Evolutionary conservation across 2,329 filamentous ascomycete genomes (phyloP).

Genomic region (Ramichloridium luteum): DNA sequence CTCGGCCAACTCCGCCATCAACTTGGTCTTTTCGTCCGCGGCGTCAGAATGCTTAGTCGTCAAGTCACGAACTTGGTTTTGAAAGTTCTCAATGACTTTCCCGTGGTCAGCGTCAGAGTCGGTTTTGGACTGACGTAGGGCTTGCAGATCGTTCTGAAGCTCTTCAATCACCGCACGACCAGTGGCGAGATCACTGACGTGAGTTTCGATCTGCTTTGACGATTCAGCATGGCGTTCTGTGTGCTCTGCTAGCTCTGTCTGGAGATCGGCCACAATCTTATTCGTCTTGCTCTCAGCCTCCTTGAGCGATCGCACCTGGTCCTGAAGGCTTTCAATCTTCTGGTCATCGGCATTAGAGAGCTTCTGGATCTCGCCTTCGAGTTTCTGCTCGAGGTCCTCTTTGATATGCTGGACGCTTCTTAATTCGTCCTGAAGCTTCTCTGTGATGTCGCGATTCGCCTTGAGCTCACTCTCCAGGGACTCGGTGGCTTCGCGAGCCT

Average conservation of each 20-base stretch:
- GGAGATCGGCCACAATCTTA: conserved; percentile 6
- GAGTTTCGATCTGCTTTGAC: conserved; percentile 1
- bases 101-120: conserved; percentile 6
- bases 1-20: background rate
- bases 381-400: conserved; percentile 6
- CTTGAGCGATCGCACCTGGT: conserved; percentile 1
- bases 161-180: conserved; percentile 3
- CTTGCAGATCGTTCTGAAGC: conserved; percentile 9
- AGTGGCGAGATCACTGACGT: background rate
- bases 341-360: conserved; percentile 3
- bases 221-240: conserved; percentile 6
- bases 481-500: conserved; percentile 3
- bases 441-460: conserved; percentile 1
- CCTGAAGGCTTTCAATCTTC: conserved; percentile 1
- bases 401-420: conserved; percentile 5
- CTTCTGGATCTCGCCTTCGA: conserved; percentile 10
- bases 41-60: background rate
- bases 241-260: conserved; percentile 10
- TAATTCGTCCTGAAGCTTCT: conserved; percentile 1
- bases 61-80: conserved; percentile 5
- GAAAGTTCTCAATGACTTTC: conserved; percentile 7
- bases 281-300: conserved; percentile 3
- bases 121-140: conserved; percentile 10
- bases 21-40: conserved; percentile 1
- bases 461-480: conserved; percentile 5